These are phyloP conservation scores for Gloeostereum incarnatum DNA, from an alignment of 768 basidiomycete genomes.

Conservation along the genomic window DNA sequence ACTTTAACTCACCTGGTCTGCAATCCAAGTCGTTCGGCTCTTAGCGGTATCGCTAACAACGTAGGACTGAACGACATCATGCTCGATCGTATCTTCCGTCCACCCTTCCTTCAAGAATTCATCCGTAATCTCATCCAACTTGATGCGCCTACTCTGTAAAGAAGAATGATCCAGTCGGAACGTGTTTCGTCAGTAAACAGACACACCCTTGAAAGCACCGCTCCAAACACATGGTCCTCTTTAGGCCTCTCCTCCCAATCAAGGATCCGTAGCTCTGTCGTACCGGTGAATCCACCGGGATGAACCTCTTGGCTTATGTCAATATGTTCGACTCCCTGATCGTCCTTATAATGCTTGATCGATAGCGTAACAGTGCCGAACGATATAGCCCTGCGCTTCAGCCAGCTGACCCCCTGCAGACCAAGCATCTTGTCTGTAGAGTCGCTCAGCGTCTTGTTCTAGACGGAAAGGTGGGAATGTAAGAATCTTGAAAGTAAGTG, in stretches of 20 bases:
- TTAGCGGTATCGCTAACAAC: slow-evolving; percentile 55
- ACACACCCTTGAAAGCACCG: slow-evolving; percentile 44
- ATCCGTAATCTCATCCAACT: slow-evolving; percentile 37
- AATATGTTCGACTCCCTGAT: slow-evolving; percentile 50
- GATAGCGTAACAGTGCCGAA: slow-evolving; percentile 47
- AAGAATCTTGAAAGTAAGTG: not conserved
- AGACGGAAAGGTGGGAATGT: not conserved
- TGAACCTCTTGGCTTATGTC: slow-evolving; percentile 55
- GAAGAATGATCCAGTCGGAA: no score
- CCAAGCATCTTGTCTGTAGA: slow-evolving; percentile 51
- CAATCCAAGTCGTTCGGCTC: slow-evolving; percentile 53
- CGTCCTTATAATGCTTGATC: slow-evolving; percentile 60
- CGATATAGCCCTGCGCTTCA: slow-evolving; percentile 37
- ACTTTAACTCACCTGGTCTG: slow-evolving; percentile 52
- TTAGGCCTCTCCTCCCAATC: slow-evolving; percentile 43
- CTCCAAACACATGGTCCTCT: slow-evolving; percentile 56
- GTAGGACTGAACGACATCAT: slow-evolving; percentile 35
- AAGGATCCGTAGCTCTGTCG: slow-evolving; percentile 47
- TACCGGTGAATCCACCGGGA: slow-evolving; percentile 52
- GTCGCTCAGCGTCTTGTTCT: slow-evolving; percentile 69
- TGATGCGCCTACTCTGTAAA: no score
- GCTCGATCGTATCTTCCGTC: slow-evolving; percentile 29
- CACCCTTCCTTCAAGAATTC: slow-evolving; percentile 31
- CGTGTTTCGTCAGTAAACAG: no score
- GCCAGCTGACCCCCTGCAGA: slow-evolving; percentile 68